Evolutionary conservation across 148 eudicot genomes (phyloP).

Genomic region (Dysphania ambrosioides): DNA sequence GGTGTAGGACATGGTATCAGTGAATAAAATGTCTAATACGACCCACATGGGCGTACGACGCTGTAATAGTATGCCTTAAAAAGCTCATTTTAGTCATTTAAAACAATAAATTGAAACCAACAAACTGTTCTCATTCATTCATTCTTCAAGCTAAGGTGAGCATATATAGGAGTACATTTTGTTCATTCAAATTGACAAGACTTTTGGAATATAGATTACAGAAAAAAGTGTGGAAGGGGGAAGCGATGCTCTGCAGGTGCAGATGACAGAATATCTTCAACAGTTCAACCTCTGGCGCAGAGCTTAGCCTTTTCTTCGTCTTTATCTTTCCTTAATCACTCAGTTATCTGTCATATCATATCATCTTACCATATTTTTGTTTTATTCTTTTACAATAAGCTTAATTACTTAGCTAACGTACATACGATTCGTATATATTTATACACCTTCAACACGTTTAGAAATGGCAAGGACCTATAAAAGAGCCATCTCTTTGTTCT

Average conservation of each 20-base stretch:
- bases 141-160: too few relatives aligned
- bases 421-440: conserved; percentile 1
- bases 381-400: not conserved
- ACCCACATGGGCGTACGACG: conserved; percentile 14
- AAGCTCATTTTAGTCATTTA: too few relatives aligned
- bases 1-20: not conserved
- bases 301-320: conserved; percentile 9
- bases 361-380: not conserved
- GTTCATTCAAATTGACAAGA: conserved; percentile 3
- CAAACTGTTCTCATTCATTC: too few relatives aligned
- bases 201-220: not conserved
- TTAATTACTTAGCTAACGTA: not conserved
- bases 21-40: not conserved
- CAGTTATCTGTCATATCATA: not conserved
- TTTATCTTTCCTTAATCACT: conserved; percentile 18
- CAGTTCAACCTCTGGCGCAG: not conserved
- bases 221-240: not conserved
- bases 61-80: not conserved
- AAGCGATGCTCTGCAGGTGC: conserved; percentile 9
- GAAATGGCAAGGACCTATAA: conserved; percentile 16
- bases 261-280: conserved; percentile 4
- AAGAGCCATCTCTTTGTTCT: conserved; percentile 17
- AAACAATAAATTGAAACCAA: not conserved
- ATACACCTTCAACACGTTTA: not conserved
- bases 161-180: too few relatives aligned